Evolutionary conservation across 2,329 filamentous ascomycete genomes (phyloP).

Genomic region (Fusarium metavorans): DNA sequence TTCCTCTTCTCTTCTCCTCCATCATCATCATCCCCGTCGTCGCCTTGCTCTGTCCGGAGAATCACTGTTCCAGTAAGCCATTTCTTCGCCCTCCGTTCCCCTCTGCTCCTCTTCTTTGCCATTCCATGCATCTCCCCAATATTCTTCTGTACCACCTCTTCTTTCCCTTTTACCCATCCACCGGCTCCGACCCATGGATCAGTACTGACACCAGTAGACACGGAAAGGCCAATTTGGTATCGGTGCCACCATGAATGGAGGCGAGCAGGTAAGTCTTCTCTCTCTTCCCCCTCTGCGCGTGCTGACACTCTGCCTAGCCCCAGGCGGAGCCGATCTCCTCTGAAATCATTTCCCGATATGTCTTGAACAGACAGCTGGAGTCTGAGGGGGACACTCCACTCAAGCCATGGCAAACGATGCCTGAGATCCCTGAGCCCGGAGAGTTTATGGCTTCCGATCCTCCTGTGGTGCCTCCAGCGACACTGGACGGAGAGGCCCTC

Average conservation of each 20-base stretch:
- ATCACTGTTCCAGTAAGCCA: not conserved
- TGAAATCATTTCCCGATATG: constrained; percentile 26
- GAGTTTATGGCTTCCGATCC: constrained; percentile 40
- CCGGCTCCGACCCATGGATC: not conserved
- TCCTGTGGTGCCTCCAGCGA: constrained; percentile 23
- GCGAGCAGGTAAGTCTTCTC: constrained; percentile 1
- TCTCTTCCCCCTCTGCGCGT: not conserved
- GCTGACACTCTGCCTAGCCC: constrained; percentile 11
- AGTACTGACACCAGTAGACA: not conserved
- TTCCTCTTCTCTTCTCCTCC: not conserved
- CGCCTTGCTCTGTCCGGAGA: not conserved
- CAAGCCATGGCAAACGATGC: constrained; percentile 25
- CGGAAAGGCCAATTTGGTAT: not conserved
- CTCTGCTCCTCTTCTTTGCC: not conserved
- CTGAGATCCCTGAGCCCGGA: constrained; percentile 40
- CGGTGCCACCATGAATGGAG: not conserved
- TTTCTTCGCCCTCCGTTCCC: not conserved
- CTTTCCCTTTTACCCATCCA: not conserved
- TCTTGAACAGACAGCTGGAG: not conserved
- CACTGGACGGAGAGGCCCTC: not conserved
- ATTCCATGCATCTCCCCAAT: not conserved
- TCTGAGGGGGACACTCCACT: not conserved
- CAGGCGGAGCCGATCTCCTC: not conserved
- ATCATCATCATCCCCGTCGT: not conserved
- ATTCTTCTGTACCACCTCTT: not conserved